Evolutionary conservation across 768 basidiomycete genomes (phyloP).

Genomic region (Hericium rajendrae): DNA sequence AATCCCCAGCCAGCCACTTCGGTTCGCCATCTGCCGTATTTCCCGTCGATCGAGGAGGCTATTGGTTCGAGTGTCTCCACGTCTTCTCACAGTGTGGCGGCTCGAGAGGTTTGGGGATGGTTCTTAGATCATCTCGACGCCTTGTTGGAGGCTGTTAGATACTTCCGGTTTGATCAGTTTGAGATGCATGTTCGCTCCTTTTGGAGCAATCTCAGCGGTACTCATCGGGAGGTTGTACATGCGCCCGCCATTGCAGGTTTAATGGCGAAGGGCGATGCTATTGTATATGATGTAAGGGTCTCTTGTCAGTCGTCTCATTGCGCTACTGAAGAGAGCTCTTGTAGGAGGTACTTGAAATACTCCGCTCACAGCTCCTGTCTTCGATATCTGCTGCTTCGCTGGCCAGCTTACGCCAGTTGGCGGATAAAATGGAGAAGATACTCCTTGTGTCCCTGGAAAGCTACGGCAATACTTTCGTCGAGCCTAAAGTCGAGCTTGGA

Average conservation of each 20-base stretch:
- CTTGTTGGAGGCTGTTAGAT: slow-evolving; percentile 65
- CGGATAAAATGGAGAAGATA: slow-evolving; percentile 89
- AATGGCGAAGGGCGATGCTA: slow-evolving; percentile 85
- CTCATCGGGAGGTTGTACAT: slow-evolving; percentile 82
- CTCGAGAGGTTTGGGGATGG: slow-evolving; percentile 84
- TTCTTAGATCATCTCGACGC: slow-evolving; percentile 88
- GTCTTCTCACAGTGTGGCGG: slow-evolving; percentile 69
- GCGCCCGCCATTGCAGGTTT: slow-evolving; percentile 81
- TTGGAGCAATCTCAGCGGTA: slow-evolving; percentile 66
- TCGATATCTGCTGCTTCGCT: slow-evolving; percentile 61
- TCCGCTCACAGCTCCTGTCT: slow-evolving; percentile 78
- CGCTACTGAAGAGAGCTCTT: slow-evolving; percentile 15
- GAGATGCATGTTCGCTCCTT: slow-evolving; percentile 81
- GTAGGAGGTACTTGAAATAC: slow-evolving; percentile 79
- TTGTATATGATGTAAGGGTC: slow-evolving; percentile 79
- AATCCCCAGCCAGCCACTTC: slow-evolving; percentile 44
- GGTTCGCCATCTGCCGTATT: slow-evolving; percentile 69
- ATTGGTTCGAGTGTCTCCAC: slow-evolving; percentile 57
- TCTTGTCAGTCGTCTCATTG: slow-evolving; percentile 2
- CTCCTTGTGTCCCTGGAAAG: slow-evolving; percentile 69
- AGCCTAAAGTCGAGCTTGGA: slow-evolving; percentile 84
- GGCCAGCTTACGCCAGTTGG: slow-evolving; percentile 66
- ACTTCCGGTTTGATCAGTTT: slow-evolving; percentile 82
- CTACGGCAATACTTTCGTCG: slow-evolving; percentile 84
- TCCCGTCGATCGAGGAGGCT: slow-evolving; percentile 82